A percentile compares a stretch with the other conserved stretches of the same genome.
phyloP scores from a whole-genome alignment of 768 basidiomycete species.

The Russula earlei region DNA sequence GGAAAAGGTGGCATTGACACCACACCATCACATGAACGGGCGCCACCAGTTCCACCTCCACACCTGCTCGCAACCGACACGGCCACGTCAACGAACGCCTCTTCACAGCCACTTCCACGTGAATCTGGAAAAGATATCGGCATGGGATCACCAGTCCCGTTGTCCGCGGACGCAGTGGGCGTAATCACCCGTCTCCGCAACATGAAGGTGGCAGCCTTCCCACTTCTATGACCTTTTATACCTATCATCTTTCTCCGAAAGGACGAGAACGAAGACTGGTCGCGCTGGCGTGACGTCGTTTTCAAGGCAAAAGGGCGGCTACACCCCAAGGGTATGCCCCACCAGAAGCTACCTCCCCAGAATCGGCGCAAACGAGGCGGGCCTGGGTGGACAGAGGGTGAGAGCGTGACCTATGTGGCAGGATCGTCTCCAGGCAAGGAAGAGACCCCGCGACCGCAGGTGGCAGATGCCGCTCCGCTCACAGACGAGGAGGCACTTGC shows the following conservation, averaged over 20 bases:
- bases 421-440: not conserved
- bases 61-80: conserved; percentile 26
- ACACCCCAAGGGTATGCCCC: conserved; percentile 28
- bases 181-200: conserved; percentile 75
- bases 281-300: conserved; percentile 78
- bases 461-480: conserved; percentile 32
- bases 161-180: conserved; percentile 66
- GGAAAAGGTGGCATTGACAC: conserved; percentile 79
- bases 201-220: conserved; percentile 51
- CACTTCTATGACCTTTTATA: not conserved
- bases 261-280: conserved; percentile 86
- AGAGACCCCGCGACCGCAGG: not conserved
- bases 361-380: conserved; percentile 55
- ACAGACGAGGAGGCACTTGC: conserved; percentile 42
- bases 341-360: conserved; percentile 48
- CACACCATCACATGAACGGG: conserved; percentile 54
- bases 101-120: conserved; percentile 52
- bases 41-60: conserved; percentile 48
- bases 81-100: too few species aligned
- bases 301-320: conserved; percentile 66
- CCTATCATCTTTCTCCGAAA: conserved; percentile 23
- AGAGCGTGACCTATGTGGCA: not conserved
- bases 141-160: conserved; percentile 74
- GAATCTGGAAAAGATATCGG: conserved; percentile 85
- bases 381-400: conserved; percentile 24